Evolutionary conservation across 108 stramenopile species (phyloP).

Genomic region (Cyclotella sp.): DNA sequence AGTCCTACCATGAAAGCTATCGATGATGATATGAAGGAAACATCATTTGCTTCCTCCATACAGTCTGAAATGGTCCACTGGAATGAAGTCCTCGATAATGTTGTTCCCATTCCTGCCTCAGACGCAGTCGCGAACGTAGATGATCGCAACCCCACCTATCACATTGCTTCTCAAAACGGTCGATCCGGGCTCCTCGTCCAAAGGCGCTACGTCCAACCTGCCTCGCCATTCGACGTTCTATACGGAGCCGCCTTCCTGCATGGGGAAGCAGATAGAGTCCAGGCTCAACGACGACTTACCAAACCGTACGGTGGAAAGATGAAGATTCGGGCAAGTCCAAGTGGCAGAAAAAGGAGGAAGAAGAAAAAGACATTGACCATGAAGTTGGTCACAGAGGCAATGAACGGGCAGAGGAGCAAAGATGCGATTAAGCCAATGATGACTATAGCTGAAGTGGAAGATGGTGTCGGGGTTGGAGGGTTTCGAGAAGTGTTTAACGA

Average conservation of each 20-base stretch:
- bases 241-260: slow-evolving; percentile 42
- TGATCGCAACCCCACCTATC: slow-evolving; percentile 28
- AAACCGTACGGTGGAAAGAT: slow-evolving; percentile 15
- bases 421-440: slow-evolving; percentile 37
- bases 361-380: slow-evolving; percentile 33
- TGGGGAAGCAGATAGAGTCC: slow-evolving; percentile 33
- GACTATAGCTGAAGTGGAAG: slow-evolving; percentile 30
- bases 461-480: not conserved
- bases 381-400: slow-evolving; percentile 24
- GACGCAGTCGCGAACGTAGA: slow-evolving; percentile 14
- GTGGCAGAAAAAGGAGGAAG: slow-evolving; percentile 27
- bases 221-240: slow-evolving; percentile 36
- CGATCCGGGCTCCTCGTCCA: slow-evolving; percentile 20
- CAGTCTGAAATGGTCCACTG: not conserved
- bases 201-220: slow-evolving; percentile 40
- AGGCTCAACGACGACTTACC: slow-evolving; percentile 20
- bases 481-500: slow-evolving; percentile 17
- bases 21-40: slow-evolving; percentile 29
- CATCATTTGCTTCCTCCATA: not conserved
- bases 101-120: slow-evolving; percentile 34
- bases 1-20: slow-evolving; percentile 31
- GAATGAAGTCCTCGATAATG: slow-evolving; percentile 26
- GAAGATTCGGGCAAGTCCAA: slow-evolving; percentile 41
- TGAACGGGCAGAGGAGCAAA: slow-evolving; percentile 36
- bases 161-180: not conserved